Evolutionary conservation across 371 early-diverging fungal species (phyloP), one percentile per base, ranked within the genome.

Genomic region (Paramicrosporidium saccamoebae): DNA sequence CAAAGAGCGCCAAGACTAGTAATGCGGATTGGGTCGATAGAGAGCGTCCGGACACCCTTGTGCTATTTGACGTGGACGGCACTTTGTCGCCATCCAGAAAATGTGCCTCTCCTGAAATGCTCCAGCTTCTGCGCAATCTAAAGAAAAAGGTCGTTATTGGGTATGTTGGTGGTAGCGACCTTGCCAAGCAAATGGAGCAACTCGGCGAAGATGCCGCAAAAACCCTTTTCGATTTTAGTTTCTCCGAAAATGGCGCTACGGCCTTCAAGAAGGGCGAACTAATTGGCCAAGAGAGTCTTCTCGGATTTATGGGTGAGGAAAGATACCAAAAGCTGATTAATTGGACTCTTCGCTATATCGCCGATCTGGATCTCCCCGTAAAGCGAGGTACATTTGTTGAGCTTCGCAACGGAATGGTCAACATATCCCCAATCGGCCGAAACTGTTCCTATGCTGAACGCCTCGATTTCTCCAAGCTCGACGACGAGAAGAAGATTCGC

Each of bases 1-100:
- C n/a, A n/a, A n/a, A n/a, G n/a, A n/a, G n/a, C n/a, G n/a, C n/a
- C n/a, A n/a, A n/a, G n/a, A n/a, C n/a, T n/a, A n/a, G n/a, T n/a
- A n/a, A n/a, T n/a, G n/a, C n/a, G 21, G 3, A 10, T 20, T 58
- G 52, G 33, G 14, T 52, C 27, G 48, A 57, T 35, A 67, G 74
- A 35, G 39, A 52, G 19, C 45, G 48, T 10, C 73, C 81, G 21
- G 58, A 68, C 39, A 69, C 64, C 31, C 46, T 88, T 32, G 66
- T 78, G 27, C 61, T 98, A 17, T 96, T 97, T 38, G 98, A 98
- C 48, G 97, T 98, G 16, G 99, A 98, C 42, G 99, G 98, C 28
- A 96, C 99, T 4, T 50, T 98, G 32, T 90, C 94, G 3, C 90
- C 86, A 19, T 86, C 88, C 19, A 67, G 94, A 36, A 48, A 54